Base-by-base conservation (phyloP, 2,329 filamentous ascomycete species). In the Venturiaceae sp. region DNA sequence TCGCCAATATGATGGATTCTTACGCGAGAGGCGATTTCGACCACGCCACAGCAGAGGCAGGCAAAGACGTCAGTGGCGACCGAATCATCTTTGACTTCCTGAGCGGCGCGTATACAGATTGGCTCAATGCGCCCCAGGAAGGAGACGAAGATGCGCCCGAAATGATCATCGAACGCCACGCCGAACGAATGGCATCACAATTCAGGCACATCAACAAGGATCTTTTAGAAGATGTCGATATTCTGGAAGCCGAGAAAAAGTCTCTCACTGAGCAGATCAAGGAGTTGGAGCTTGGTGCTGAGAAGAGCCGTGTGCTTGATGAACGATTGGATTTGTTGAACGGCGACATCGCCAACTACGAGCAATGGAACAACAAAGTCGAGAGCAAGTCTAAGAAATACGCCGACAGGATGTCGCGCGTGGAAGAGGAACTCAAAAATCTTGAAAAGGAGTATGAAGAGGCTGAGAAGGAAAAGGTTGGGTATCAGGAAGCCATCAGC, bases 1-100 rank as follows among this genome's bases (percentile, higher is more conserved):
- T 99, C 55, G 90, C 90, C 4, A 86, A 92, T 65, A 95, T 97
- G 86, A 83, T 97, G 68, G 92, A 97, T 62, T 83, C 88, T 23
- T 97, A 92, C 68, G 78, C 83, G 1, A 72, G 77, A 58, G 87
- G 91, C 60, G 84, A 84, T 52, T 99, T 96, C 70, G 91, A 96
- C 64, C 88, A 96, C 56, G 92, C 91, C 1, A 96, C 91, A 69
- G 80, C 87, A 44, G 92, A 96, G 66, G 86, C 84, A 32, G 94
- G 92, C 1, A 83, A 94, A 50, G 94, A 99, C 71, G 85, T 97
- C 30, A 85, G 81, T 11, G 89, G 89, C 4, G 92, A 99, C 70
- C 86, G 91, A 62, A 95, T 99, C 66, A 95, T 96, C 56, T 97
- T 96, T 69, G 83, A 90, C 61, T 99, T 97, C 69, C 75, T 99